Evolutionary conservation across 176 grass and related monocot genomes (phyloP), one percentile per base, ranked within the genome.

Genomic region (Oryza nivara): DNA sequence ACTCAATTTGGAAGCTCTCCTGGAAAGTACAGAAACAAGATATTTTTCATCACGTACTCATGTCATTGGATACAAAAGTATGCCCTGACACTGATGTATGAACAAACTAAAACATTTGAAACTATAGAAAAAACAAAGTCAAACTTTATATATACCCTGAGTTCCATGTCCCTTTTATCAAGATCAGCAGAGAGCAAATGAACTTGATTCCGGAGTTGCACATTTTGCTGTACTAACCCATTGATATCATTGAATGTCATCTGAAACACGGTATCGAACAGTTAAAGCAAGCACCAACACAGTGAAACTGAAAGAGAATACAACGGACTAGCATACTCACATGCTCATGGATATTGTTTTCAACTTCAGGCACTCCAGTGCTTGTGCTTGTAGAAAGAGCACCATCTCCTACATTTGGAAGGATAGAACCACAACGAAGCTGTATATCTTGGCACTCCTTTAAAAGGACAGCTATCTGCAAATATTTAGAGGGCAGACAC

Each of bases 361-460:
- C 76, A 85, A 67, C 43, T 41, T 47, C 76, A 84, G 82, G 63
- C 63, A 89, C 19, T 73, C 15, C 70, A 85, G 40, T 74, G 58
- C 47, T 56, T 83, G 80, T 61, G 60, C 56, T 89, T 25, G 54
- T 35, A 67, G 89, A 88, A 87, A 83, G 38, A 76, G 82, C 73
- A 86, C 38, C 75, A 70, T 75, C 72, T 26, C 22, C 80, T 63
- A 44, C 65, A 80, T 65, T 65, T 45, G 72, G 40, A 88, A 85
- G 80, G 48, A 51, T 84, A 86, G 86, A 87, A 84, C 96, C 93
- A 84, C 93, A 99, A 66, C 93, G 93, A 75, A 96, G 76, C 84
- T 99, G 96, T 83, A 99, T 86, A 83, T 99, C 91, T 91, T 94
- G 93, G 69, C 93, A 99, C 79, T 99, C 96, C 82, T 99, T 99